phyloP scores from a whole-genome alignment of 2,329 filamentous ascomycete genomes.

The Hortaea werneckii region DNA sequence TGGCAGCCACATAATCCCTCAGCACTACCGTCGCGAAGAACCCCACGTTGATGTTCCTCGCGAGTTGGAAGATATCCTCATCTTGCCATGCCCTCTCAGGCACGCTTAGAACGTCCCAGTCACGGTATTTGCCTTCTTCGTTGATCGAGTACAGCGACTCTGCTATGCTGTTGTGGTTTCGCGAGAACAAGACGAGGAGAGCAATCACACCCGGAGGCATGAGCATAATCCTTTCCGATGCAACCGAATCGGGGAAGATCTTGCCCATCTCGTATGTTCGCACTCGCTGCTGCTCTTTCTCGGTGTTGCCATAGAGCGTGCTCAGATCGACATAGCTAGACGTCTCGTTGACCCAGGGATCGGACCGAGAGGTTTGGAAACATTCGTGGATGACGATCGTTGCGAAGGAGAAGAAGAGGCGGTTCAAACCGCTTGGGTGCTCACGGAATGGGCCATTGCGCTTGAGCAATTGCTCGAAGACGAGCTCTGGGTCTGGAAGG shows the following conservation, averaged over 20 bases:
- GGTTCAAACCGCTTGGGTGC: slow-evolving; percentile 37
- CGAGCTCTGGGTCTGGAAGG: slow-evolving; percentile 38
- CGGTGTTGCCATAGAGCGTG: slow-evolving; percentile 38
- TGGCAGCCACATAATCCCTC: slow-evolving; percentile 38
- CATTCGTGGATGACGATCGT: slow-evolving; percentile 40
- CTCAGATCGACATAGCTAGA: slow-evolving; percentile 40
- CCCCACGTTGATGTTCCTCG: slow-evolving; percentile 38
- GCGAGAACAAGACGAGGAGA: slow-evolving; percentile 34
- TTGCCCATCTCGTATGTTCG: slow-evolving; percentile 35
- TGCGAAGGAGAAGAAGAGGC: slow-evolving; percentile 39
- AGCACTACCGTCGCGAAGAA: slow-evolving; percentile 38
- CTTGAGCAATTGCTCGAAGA: slow-evolving; percentile 37
- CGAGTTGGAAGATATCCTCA: slow-evolving; percentile 39
- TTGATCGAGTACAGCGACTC: slow-evolving; percentile 33
- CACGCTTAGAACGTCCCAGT: slow-evolving; percentile 30
- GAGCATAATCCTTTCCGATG: slow-evolving; percentile 38
- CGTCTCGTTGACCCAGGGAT: slow-evolving; percentile 38
- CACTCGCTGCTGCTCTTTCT: slow-evolving; percentile 32
- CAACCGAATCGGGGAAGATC: slow-evolving; percentile 36
- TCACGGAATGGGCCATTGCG: slow-evolving; percentile 31
- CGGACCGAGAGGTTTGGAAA: slow-evolving; percentile 33
- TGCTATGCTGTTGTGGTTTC: slow-evolving; percentile 38
- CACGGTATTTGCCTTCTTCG: slow-evolving; percentile 34
- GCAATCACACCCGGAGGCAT: slow-evolving; percentile 39
- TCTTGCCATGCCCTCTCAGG: slow-evolving; percentile 34